Evolutionary conservation across 139 green algal genomes (phyloP), one percentile per base, ranked within the genome.

Genomic region (Haematococcus lacustris): DNA sequence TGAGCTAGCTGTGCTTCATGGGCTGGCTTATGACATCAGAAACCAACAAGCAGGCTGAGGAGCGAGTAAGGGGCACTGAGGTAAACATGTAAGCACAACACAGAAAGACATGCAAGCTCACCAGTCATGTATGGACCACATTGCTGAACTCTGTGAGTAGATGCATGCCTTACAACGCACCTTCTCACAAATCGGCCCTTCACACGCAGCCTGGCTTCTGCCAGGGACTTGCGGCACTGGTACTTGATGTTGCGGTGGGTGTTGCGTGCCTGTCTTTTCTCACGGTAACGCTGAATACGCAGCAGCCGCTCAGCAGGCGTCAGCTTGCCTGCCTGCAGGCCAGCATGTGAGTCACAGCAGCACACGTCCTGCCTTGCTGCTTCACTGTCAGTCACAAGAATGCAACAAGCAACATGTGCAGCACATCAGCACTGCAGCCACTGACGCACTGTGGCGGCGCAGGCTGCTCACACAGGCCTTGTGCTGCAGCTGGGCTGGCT

Each of bases 161-260:
- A n/a, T n/a, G n/a, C n/a, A n/a, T n/a, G n/a, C n/a, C n/a, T n/a
- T n/a, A n/a, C n/a, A n/a, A n/a, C n/a, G n/a, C n/a, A n/a, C n/a
- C n/a, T n/a, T n/a, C 83, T 71, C 1, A 88, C 89, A 75, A 94
- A 94, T 28, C 89, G 77, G 32, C 89, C 89, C 6, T 87, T 73
- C 65, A 94, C 85, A 13, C 88, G 79, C 2, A 88, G 89, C 1
- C 86, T 80, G 26, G 74, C 89, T 79, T 94, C 89, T 1, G 89
- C 89, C 65, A 94, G 71, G 3, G 87, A 91, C 82, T 95, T 95
- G n/a, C 89, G 80, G 73, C 89, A 95, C 74, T 84, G 77, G 57
- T 93, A 93, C 84, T 92, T 91, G 80, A 93, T 87, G 51, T 75
- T 69, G 38, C 71, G 79, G 41, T 79, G 73, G 53, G 77, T 81